A percentile compares a stretch with the other conserved stretches of the same genome.
Evolutionary conservation across 768 basidiomycete species (phyloP).

Genomic region (Hemileccinum impolitum): DNA sequence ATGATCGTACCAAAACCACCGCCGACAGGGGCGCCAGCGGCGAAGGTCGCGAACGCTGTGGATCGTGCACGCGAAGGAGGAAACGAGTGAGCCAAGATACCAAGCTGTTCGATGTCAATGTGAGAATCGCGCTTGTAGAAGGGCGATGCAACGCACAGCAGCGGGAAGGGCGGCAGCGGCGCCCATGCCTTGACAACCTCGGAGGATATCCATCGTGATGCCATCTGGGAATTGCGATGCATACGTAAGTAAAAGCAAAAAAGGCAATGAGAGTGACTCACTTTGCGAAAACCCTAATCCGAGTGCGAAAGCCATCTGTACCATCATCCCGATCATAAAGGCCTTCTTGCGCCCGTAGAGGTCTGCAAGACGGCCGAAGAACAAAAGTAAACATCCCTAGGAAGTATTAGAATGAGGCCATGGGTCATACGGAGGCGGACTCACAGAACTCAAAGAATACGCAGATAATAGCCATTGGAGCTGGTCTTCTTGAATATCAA

Average conservation of each 20-base stretch:
- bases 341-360: conserved; percentile 69
- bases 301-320: conserved; percentile 55
- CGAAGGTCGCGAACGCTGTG: conserved; percentile 77
- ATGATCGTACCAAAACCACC: conserved; percentile 65
- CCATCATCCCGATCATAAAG: conserved; percentile 58
- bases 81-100: conserved; percentile 80
- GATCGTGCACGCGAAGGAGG: conserved; percentile 65
- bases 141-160: conserved; percentile 41
- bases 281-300: conserved; percentile 63
- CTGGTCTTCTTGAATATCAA: conserved; percentile 46
- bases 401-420: conserved; percentile 2
- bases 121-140: conserved; percentile 2
- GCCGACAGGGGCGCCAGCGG: conserved; percentile 82
- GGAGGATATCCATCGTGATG: conserved; percentile 61
- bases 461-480: conserved; percentile 70
- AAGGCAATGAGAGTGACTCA: conserved; percentile 17
- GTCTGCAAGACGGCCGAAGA: conserved; percentile 79
- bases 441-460: conserved; percentile 64
- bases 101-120: conserved; percentile 45
- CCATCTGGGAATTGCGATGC: conserved; percentile 39
- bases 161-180: conserved; percentile 74
- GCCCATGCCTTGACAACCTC: conserved; percentile 81
- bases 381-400: conserved; percentile 74
- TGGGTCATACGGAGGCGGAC: conserved; percentile 14
- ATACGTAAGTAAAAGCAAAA: background rate